A percentile compares a stretch with the other conserved stretches of the same genome.
Conservation (phyloP, 192 early-diverging fungal species). For the Coemansia sp. region DNA sequence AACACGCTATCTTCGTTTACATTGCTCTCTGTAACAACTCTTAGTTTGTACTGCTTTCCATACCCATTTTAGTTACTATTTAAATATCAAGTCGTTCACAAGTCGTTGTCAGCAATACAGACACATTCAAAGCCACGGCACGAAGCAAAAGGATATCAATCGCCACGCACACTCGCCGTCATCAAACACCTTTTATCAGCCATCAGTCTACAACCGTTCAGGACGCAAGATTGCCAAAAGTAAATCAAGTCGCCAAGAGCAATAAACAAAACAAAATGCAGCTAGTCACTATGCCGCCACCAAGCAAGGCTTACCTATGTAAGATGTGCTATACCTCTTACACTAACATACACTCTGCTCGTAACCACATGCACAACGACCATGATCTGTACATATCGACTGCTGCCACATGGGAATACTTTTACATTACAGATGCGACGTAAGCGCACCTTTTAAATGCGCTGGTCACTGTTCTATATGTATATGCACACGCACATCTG, state of each 20-base stretch:
- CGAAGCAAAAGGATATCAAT: no score
- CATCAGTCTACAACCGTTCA: not conserved
- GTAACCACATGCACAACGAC: conserved; percentile 43
- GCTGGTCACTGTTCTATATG: not conserved
- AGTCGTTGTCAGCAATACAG: no score
- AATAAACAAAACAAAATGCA: conserved; percentile 13
- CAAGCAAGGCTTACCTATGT: conserved; percentile 51
- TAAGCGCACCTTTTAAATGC: not conserved
- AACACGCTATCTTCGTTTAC: no score
- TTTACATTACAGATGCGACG: conserved; percentile 23
- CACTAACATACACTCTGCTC: conserved; percentile 56
- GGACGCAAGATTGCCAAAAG: not conserved
- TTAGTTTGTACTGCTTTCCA: no score
- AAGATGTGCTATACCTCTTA: conserved; percentile 47
- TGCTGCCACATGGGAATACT: conserved; percentile 42
- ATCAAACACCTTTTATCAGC: not conserved
- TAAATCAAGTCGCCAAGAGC: not conserved
- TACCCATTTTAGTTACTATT: no score
- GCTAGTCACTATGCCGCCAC: conserved; percentile 41
- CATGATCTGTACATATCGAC: conserved; percentile 39
- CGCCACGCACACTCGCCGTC: not conserved
- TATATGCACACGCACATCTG: conserved; percentile 15
- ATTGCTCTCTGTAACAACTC: no score
- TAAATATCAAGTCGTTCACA: no score
- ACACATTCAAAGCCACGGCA: no score